phyloP scores from a whole-genome alignment of 2,329 filamentous ascomycete genomes.

The Claviceps sp. region DNA sequence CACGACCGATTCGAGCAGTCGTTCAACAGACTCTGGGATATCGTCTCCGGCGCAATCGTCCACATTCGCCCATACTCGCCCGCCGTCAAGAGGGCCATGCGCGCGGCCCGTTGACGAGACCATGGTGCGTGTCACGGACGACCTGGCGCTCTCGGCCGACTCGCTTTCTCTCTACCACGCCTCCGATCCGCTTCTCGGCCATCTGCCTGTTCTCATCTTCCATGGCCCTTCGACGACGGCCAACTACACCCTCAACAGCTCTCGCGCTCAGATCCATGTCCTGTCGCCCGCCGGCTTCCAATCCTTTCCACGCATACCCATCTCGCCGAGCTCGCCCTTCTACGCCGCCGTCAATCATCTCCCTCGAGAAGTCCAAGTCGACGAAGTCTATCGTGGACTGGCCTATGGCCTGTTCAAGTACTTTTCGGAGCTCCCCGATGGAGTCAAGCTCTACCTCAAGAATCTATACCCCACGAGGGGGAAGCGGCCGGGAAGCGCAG shows the following conservation, averaged over 20 bases:
- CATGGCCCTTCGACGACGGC: conserved; percentile 82
- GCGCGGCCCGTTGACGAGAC: conserved; percentile 22
- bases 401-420: conserved; percentile 92
- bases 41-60: not conserved
- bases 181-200: conserved; percentile 68
- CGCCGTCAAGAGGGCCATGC: conserved; percentile 8
- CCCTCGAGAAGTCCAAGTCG: conserved; percentile 86
- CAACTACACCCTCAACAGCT: conserved; percentile 77
- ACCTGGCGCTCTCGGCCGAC: conserved; percentile 67
- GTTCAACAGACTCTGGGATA: not conserved
- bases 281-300: conserved; percentile 80
- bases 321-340: conserved; percentile 83
- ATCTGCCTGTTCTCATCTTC: conserved; percentile 77
- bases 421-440: conserved; percentile 71
- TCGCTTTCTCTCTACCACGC: conserved; percentile 80
- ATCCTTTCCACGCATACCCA: conserved; percentile 80
- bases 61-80: too few species aligned
- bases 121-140: conserved; percentile 75
- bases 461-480: conserved; percentile 41
- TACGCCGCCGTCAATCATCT: conserved; percentile 84
- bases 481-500: conserved; percentile 48
- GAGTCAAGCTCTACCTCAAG: conserved; percentile 59
- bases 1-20: not conserved
- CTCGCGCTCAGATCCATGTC: conserved; percentile 87
- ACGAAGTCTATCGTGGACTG: conserved; percentile 80